Base-by-base conservation (phyloP, 352 stramenopile genomes). In the Chloridella minuta region DNA sequence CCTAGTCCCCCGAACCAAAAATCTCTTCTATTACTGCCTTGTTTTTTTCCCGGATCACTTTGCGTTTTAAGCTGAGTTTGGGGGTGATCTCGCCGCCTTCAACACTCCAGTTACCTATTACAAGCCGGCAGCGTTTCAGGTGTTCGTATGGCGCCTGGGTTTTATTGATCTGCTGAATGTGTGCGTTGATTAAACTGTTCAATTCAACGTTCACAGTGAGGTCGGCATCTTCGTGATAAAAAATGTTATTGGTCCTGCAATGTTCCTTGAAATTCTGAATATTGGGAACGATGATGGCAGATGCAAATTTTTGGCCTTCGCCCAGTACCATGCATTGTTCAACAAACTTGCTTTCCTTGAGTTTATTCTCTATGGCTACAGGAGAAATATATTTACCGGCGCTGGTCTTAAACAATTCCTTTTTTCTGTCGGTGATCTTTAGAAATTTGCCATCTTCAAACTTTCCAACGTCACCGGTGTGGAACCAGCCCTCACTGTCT, bases 391-490 rank as follows among this genome's bases (percentile, higher is more conserved):
- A 86, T 86, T 86, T 85, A 18, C 80, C 80, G 21, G 21, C 16
- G 18, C 21, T 85, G 21, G 10, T 30, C 23, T 86, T 86, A n/a
- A 85, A 86, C 10, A 86, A 18, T 18, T 86, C 30, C 23, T 86
- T 86, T 85, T 86, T 86, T 86, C 80, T 28, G 23, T 86, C 80
- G 30, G 30, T 86, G 10, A 86, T 86, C n/a, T 85, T 86, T 85
- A 86, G 18, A n/a, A 85, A 86, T 85, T 86, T 85, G 23, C 30
- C 30, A n/a, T 28, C 21, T 18, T 30, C 18, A 30, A 86, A 86
- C 10, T 16, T 85, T 10, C 80, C 80, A 85, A 86, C 23, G 23
- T 86, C 80, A 18, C 80, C 80, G 21, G 80, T 86, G 23, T 86
- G 80, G 23, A 85, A 86, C 80, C 80, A 86, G 10, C 80, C 80